Evolutionary conservation across 805 yeast species (phyloP), one percentile per base, ranked within the genome.

Genomic region (Candida hungchunana): DNA sequence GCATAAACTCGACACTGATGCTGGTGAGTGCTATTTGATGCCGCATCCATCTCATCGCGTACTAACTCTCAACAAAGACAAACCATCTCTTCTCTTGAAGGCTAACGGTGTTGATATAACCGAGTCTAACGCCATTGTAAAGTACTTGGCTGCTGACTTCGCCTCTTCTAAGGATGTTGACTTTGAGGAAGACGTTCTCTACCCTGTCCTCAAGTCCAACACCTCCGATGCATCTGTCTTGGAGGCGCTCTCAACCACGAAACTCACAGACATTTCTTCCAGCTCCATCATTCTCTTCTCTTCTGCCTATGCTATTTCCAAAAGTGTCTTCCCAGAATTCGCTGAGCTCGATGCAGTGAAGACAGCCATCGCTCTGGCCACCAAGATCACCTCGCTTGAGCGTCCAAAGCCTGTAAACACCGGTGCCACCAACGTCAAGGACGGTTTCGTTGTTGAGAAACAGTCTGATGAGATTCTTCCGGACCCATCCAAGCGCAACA

Each of bases 121-220:
- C 39, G 86, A 82, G 56, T 67, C 85, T 15, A 79, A 82, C 53
- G 78, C 93, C 15, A 77, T 82, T 34, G 79, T 82, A 43, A 77
- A 78, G 56, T 82, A 76, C 50, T 60, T 79, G 43, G 64, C 75
- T 25, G 57, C 63, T 16, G 78, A 76, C 43, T 79, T 76, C 42
- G 37, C 58, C 6, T 48, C 34, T 8, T 51, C 60, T 18, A 44
- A 51, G 10, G 53, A 63, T 12, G 59, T 69, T 29, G 57, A 55
- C 9, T 55, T 60, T 16, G 76, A 72, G 44, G 82, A 76, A 53
- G 54, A 63, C 17, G 42, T 43, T n/a, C 55, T 75, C 21, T 68
- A 66, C 44, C 46, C 59, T 2, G 66, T 69, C 11, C 49, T 69
- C 38, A 32, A 33, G 24, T 66, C 43, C 33, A 61, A 4, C 53